Conservation (phyloP, 2,329 filamentous ascomycete species). For the Fusarium sp. region DNA sequence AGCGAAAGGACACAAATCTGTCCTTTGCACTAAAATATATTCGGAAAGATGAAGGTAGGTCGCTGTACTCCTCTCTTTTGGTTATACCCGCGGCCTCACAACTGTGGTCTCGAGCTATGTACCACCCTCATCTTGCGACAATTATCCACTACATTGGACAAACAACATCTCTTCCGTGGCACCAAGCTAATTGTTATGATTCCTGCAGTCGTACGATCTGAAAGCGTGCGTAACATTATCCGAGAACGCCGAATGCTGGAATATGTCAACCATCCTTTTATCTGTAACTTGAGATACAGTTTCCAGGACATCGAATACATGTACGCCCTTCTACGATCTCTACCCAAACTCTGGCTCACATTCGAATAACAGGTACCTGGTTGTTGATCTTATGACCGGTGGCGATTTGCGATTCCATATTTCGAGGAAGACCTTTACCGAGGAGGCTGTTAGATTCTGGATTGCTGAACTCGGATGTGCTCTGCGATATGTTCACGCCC, state of each 20-base stretch:
- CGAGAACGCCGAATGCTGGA: constrained; percentile 98
- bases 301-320: constrained; percentile 99
- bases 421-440: constrained; percentile 96
- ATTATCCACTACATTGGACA: constrained; percentile 4
- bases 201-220: constrained; percentile 87
- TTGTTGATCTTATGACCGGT: constrained; percentile 98
- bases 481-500: constrained; percentile 85
- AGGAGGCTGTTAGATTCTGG: constrained; percentile 97
- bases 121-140: constrained; percentile 4
- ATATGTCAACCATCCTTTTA: constrained; percentile 96
- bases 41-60: constrained; percentile 94
- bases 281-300: constrained; percentile 98
- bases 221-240: constrained; percentile 98
- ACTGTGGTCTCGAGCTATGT: constrained; percentile 7
- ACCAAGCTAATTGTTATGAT: constrained; percentile 44
- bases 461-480: constrained; percentile 95
- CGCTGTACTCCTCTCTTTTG: background rate
- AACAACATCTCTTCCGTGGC: constrained; percentile 14
- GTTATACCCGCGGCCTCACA: background rate
- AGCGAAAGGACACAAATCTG: constrained; percentile 93
- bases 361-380: constrained; percentile 80
- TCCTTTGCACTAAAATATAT: constrained; percentile 99
- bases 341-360: constrained; percentile 35
- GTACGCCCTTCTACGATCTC: constrained; percentile 66
- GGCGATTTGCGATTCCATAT: constrained; percentile 98